Conservation (phyloP, 805 yeast species). For the Saturnispora diversa region DNA sequence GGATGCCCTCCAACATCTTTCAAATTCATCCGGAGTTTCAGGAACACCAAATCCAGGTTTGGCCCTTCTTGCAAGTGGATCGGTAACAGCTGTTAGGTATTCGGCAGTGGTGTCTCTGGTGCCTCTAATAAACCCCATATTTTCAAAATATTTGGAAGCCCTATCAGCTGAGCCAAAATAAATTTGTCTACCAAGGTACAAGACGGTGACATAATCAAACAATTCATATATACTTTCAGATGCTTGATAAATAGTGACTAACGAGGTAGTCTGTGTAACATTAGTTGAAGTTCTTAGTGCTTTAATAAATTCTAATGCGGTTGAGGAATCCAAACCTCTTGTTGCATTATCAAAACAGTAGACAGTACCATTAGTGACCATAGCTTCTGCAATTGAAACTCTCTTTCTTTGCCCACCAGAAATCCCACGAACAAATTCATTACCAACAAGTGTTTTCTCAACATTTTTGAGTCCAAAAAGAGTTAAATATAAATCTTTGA, state of each 20-base stretch:
- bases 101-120: conserved; percentile 20
- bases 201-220: conserved; percentile 54
- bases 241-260: conserved; percentile 37
- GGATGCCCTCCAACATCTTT: conserved; percentile 15
- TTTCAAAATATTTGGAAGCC: conserved; percentile 51
- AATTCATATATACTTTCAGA: conserved; percentile 55
- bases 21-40: conserved; percentile 54
- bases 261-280: conserved; percentile 12
- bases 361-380: conserved; percentile 53
- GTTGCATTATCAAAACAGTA: conserved; percentile 79
- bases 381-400: conserved; percentile 74
- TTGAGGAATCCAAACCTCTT: conserved; percentile 77
- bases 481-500: conserved; percentile 42
- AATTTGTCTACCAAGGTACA: conserved; percentile 55
- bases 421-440: conserved; percentile 49
- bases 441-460: conserved; percentile 37
- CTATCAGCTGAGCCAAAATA: conserved; percentile 50
- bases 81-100: conserved; percentile 22
- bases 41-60: conserved; percentile 45
- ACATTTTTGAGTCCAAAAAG: conserved; percentile 55
- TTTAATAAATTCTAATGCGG: conserved; percentile 66
- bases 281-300: conserved; percentile 42
- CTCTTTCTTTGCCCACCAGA: conserved; percentile 85
- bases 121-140: conserved; percentile 45
- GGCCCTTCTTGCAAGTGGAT: conserved; percentile 10